Base-by-base conservation (phyloP, 768 basidiomycete genomes). In the Boletus sensibilis region DNA sequence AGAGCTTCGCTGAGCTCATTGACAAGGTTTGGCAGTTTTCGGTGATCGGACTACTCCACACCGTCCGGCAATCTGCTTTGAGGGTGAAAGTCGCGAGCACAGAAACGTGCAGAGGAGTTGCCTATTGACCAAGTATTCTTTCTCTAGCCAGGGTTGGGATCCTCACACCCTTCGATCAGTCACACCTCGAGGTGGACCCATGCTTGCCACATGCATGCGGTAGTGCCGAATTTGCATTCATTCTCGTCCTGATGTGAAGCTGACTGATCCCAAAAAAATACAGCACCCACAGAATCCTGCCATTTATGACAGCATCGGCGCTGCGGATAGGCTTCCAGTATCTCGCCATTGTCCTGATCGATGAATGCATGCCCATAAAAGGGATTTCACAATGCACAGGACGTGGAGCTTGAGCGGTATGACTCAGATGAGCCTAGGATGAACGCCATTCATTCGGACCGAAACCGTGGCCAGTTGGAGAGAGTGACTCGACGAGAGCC, bases 171-270 rank as follows among this genome's bases (percentile, higher is more conserved):
- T 71, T 55, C 2, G 52, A 72, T 71, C 72, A 68, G 61, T 73
- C 72, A 70, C 69, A 48, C 68, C 70, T 71, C 70, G 68, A 72
- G 69, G 69, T 60, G 61, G 66, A 63, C 51, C 65, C 69, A 61
- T 73, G 70, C 62, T 60, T 57, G 54, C 68, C 71, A 71, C 72
- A 68, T 67, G 70, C 60, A 61, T 53, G 47, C 60, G 46, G 29
- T 35, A 56, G 62, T 64, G 31, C 70, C 69, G 61, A 64, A 66
- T 68, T 70, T 66, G 68, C 59, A 42, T 66, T 68, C 61, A 59
- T 68, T 70, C 68, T 64, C 58, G 62, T 55, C 48, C 45, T 59
- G 62, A 62, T 65, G 60, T 51, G 65, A 64, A 61, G 55, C 45
- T 46, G 63, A 58, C 44, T 45, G 44, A 44, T 45, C 35, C 53